A percentile compares a stretch with the other conserved stretches of the same genome.
Evolutionary conservation across 805 yeast species (phyloP).

Genomic region (Candida alai): DNA sequence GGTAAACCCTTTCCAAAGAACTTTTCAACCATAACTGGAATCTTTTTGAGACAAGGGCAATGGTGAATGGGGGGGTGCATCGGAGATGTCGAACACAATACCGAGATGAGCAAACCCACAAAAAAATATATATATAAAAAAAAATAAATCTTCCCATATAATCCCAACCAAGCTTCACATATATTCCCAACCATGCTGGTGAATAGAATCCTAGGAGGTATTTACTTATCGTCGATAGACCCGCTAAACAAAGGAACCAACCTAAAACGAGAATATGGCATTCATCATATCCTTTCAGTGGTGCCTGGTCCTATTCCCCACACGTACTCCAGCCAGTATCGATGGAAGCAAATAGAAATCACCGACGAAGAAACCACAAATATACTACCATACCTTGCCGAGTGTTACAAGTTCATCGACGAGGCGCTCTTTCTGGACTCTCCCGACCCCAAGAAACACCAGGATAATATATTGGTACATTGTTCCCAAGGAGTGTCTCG

Average conservation of each 20-base stretch:
- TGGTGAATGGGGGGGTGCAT: too few species aligned
- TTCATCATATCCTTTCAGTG: slow-evolving; percentile 71
- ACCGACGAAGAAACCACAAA: slow-evolving; percentile 71
- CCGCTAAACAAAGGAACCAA: slow-evolving; percentile 57
- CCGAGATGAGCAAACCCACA: too few species aligned
- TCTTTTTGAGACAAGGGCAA: too few species aligned
- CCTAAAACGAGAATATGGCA: slow-evolving; percentile 46
- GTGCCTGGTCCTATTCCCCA: slow-evolving; percentile 61
- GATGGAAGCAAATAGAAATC: slow-evolving; percentile 57
- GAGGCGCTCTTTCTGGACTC: slow-evolving; percentile 44
- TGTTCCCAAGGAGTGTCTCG: slow-evolving; percentile 53
- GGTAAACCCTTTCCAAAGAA: too few species aligned
- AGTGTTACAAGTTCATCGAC: slow-evolving; percentile 64
- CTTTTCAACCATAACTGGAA: too few species aligned
- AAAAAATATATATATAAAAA: too few species aligned
- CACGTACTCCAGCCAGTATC: slow-evolving; percentile 43
- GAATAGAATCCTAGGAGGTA: slow-evolving; percentile 71
- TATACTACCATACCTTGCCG: slow-evolving; percentile 58
- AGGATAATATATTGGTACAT: slow-evolving; percentile 46
- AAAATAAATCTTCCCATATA: too few species aligned
- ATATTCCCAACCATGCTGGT: slow-evolving; percentile 15
- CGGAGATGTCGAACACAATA: too few species aligned
- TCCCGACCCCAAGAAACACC: slow-evolving; percentile 22
- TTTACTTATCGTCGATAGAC: slow-evolving; percentile 70
- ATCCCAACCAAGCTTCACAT: background rate